Evolutionary conservation across 2,329 filamentous ascomycete genomes (phyloP).

Genomic region (Colletotrichum filicis): DNA sequence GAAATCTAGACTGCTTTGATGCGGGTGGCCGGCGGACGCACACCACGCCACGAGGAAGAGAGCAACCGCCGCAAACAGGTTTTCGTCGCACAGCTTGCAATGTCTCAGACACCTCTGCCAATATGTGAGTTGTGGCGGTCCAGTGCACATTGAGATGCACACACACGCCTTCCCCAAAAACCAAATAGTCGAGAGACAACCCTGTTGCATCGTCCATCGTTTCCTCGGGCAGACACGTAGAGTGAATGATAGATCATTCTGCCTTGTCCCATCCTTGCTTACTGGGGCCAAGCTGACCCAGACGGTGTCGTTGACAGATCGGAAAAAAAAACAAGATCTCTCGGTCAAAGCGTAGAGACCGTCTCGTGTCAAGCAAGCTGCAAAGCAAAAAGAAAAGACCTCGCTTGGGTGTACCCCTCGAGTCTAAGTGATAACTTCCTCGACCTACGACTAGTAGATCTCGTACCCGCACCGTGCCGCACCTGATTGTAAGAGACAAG

Average conservation of each 20-base stretch:
- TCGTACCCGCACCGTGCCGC: slow-evolving; percentile 5
- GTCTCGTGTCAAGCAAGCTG: background rate
- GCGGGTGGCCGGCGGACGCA: slow-evolving; percentile 10
- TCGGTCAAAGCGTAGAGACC: background rate
- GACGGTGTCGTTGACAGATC: slow-evolving; percentile 12
- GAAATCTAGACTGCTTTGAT: slow-evolving; percentile 5
- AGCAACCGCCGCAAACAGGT: slow-evolving; percentile 23
- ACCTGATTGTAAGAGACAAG: slow-evolving; percentile 1
- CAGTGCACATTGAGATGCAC: slow-evolving; percentile 12
- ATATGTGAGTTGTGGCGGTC: slow-evolving; percentile 15
- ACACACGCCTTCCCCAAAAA: slow-evolving; percentile 4
- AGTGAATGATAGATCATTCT: background rate
- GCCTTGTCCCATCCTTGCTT: slow-evolving; percentile 13
- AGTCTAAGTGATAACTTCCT: slow-evolving; percentile 3
- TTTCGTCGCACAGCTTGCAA: slow-evolving; percentile 15
- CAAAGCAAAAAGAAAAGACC: background rate
- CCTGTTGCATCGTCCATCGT: background rate
- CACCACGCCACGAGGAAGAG: slow-evolving; percentile 28
- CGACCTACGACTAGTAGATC: slow-evolving; percentile 13
- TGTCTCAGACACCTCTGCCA: slow-evolving; percentile 20
- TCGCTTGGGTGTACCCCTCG: background rate
- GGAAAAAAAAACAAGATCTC: background rate
- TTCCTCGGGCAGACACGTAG: background rate
- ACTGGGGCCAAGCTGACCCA: background rate
- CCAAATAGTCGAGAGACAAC: background rate